These are phyloP conservation scores for Mrakia gelida DNA, from an alignment of 768 basidiomycete genomes.

Conservation along the genomic window DNA sequence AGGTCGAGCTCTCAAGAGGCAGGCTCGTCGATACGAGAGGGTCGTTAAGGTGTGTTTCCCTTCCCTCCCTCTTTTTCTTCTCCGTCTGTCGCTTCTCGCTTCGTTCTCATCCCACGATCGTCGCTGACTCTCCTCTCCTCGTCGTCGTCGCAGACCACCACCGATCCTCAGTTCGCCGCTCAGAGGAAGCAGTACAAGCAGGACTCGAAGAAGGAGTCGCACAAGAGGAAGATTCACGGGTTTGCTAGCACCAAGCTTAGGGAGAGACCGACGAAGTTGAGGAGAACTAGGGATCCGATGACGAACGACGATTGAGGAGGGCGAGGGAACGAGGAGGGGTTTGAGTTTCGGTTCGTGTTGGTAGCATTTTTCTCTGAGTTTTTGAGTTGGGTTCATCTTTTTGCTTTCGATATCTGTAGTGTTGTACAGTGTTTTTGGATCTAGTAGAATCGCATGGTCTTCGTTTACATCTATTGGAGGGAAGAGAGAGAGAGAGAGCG, in stretches of 20 bases:
- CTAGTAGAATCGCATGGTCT: neutral
- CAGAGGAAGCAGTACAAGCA: constrained; percentile 69
- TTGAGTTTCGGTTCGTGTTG: too few species aligned
- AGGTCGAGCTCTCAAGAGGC: constrained; percentile 59
- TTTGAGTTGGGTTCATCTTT: neutral
- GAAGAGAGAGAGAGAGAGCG: too few species aligned
- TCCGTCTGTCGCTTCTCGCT: too few species aligned
- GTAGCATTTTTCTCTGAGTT: neutral
- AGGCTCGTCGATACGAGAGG: constrained; percentile 64
- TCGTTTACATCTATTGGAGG: too few species aligned
- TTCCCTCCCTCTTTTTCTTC: too few species aligned
- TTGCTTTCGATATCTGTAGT: neutral
- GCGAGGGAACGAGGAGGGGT: neutral
- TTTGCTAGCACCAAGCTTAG: constrained; percentile 40
- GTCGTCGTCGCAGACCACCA: constrained; percentile 53
- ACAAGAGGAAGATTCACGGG: constrained; percentile 62
- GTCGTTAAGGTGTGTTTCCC: constrained; percentile 51
- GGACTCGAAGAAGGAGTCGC: constrained; percentile 72
- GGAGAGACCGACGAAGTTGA: constrained; percentile 35
- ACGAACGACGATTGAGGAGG: constrained; percentile 1
- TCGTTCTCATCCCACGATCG: neutral
- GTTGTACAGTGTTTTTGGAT: neutral
- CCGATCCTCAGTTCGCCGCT: constrained; percentile 70
- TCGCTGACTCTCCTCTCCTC: neutral
- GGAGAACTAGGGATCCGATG: constrained; percentile 13